Conservation (phyloP, 257 asterid species). For the Thymus quinquecostatus region DNA sequence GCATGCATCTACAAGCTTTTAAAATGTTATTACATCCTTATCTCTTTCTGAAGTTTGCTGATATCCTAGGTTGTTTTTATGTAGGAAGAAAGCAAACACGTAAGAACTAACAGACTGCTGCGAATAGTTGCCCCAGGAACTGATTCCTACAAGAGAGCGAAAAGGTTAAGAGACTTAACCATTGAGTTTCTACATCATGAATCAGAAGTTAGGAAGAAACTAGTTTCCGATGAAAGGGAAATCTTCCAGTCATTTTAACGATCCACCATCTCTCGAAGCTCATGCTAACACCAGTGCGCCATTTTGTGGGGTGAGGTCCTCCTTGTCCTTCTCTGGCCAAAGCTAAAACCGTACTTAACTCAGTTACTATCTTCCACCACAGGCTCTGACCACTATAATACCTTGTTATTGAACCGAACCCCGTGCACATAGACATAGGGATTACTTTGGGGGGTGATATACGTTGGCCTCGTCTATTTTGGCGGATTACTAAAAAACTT, state of each 20-base stretch:
- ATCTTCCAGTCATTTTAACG: constrained; percentile 21
- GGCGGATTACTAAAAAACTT: background rate
- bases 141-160: constrained; percentile 36
- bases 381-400: background rate
- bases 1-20: constrained; percentile 4
- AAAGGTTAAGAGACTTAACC: constrained; percentile 27
- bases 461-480: background rate
- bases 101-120: constrained; percentile 25
- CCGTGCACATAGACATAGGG: background rate
- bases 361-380: constrained; percentile 1
- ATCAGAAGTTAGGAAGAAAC: constrained; percentile 24
- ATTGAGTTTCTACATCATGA: constrained; percentile 31
- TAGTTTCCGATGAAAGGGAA: constrained; percentile 32
- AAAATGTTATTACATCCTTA: constrained; percentile 2
- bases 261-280: constrained; percentile 3
- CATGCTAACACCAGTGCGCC: background rate
- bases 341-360: background rate
- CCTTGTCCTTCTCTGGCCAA: constrained; percentile 8
- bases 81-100: constrained; percentile 30
- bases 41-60: constrained; percentile 8
- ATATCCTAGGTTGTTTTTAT: constrained; percentile 7
- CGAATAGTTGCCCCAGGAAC: constrained; percentile 34
- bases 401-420: background rate
- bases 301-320: background rate
- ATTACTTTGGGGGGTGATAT: background rate